phyloP scores from a whole-genome alignment of 192 early-diverging fungal genomes.

The Chytriomyces sp. region DNA sequence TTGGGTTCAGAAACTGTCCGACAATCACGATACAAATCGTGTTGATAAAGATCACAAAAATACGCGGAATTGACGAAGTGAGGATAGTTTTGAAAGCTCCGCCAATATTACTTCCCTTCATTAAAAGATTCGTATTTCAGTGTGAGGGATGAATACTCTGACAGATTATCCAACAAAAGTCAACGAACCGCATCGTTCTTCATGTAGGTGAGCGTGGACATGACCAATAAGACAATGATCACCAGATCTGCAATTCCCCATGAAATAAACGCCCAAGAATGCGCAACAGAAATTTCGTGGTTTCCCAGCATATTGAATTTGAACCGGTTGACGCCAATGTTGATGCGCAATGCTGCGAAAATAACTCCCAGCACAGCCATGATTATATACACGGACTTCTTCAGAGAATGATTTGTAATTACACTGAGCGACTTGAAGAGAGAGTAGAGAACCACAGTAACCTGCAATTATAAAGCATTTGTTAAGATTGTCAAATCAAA shows the following conservation, averaged over 20 bases:
- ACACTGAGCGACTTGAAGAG: too few species aligned
- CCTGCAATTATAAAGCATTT: too few species aligned
- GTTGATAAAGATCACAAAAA: too few species aligned
- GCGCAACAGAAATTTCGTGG: constrained; percentile 30
- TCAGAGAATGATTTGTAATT: too few species aligned
- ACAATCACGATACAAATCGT: too few species aligned
- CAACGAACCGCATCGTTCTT: neutral
- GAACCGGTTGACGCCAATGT: constrained; percentile 34
- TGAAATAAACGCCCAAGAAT: constrained; percentile 39
- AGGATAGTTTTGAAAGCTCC: too few species aligned
- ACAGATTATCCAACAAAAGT: neutral
- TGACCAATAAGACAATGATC: constrained; percentile 27
- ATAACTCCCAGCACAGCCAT: constrained; percentile 30
- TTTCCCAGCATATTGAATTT: constrained; percentile 16
- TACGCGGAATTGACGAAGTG: too few species aligned
- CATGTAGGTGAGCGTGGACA: constrained; percentile 2
- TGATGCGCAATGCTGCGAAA: constrained; percentile 9
- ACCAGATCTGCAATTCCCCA: constrained; percentile 44
- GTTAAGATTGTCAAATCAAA: too few species aligned
- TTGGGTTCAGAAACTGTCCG: neutral
- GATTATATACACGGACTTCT: neutral
- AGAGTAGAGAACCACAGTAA: too few species aligned
- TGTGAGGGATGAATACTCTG: constrained; percentile 35
- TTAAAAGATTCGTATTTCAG: neutral
- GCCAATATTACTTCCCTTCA: too few species aligned